Base-by-base conservation (phyloP, 2,329 filamentous ascomycete genomes). In the Tolypocladium sp. region DNA sequence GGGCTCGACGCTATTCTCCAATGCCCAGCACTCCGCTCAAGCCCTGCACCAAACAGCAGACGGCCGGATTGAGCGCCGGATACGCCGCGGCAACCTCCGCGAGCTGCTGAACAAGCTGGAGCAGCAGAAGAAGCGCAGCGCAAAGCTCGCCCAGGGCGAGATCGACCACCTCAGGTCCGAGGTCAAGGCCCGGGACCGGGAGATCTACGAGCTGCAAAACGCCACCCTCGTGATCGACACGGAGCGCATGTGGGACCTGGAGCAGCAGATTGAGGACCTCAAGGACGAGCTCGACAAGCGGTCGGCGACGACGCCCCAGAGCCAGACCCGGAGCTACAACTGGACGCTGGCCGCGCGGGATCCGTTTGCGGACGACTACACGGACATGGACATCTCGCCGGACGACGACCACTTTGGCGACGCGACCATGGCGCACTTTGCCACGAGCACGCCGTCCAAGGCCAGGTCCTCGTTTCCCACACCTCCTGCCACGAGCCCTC, bases 91-190 rank as follows among this genome's bases (percentile, higher is more conserved):
- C 63, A 77, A 81, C 4, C 67, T 86, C 6, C 84, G 82, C 63
- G 82, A 83, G 62, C 80, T 86, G 70, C 79, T 85, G 71, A 82
- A 84, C 66, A 68, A 70, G 15, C 78, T 84, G 57, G 72, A 78
- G 9, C 71, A 72, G 9, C 79, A 81, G 59, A 81, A 79, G 66
- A 75, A 71, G 51, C 72, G 69, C 20, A 71, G 73, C 49, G 70
- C 71, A 0, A 70, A 69, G 57, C 69, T 75, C 37, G 70, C 76
- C 12, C 73, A 72, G 51, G 72, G 70, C 0, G 81, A 87, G 66
- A 70, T 87, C 2, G 72, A 76, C 9, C 71, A 72, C 10, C 75
- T 88, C 12, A 77, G 70, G 46, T 67, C 69, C 0, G 77, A 84
- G 56, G 67, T 88, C 9, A 76, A 74, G 7, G 73, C 72, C 2